Base-by-base conservation (phyloP, 1,284 basidiomycete species). In the Fomitopsis pinicola region DNA sequence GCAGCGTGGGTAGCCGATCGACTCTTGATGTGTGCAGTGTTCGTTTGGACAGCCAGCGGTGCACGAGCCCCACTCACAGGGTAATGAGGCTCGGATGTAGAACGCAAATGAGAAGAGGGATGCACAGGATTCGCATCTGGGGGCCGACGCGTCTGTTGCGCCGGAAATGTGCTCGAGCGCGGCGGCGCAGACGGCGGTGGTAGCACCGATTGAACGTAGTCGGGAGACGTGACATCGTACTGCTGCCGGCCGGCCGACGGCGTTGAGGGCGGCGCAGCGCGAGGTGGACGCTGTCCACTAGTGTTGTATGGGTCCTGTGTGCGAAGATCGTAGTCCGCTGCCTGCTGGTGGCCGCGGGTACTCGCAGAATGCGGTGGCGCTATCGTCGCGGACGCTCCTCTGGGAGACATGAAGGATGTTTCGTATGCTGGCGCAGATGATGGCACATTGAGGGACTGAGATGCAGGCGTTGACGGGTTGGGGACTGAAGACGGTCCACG, bases 61-160 rank as follows among this genome's bases (percentile, higher is more conserved):
- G 6, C 36, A 58, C 3, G 26, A 30, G 48, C 22, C 6, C 22
- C 26, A 22, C 38, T 55, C 30, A 58, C 52, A 19, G 61, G 45
- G 52, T 68, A 61, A 42, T 70, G 69, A 2, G 72, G 68, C 33
- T 74, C 73, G 8, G 73, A 73, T 2, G 60, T 60, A 0, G 68
- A 66, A 3, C 72, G 70, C 9, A 67, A 63, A 50, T 73, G 73
- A 4, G 63, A 59, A 1, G 57, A 19, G 2, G 57, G 33, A 5
- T 67, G 58, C 26, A 63, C 55, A 6, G 66, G 60, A 3, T 55
- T 57, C 22, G 62, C n/a, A 10, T 57, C 44, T 5, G 59, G 33
- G 7, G 60, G 58, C 7, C 59, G 55, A 28, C 57, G 42, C 46
- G 46, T 55, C 22, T 64, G 42, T 5, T 66, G 62, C 8, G 55